A percentile compares a stretch with the other conserved stretches of the same genome.
phyloP scores from a whole-genome alignment of 2,329 filamentous ascomycete genomes.

The Aspergillus sp. region DNA sequence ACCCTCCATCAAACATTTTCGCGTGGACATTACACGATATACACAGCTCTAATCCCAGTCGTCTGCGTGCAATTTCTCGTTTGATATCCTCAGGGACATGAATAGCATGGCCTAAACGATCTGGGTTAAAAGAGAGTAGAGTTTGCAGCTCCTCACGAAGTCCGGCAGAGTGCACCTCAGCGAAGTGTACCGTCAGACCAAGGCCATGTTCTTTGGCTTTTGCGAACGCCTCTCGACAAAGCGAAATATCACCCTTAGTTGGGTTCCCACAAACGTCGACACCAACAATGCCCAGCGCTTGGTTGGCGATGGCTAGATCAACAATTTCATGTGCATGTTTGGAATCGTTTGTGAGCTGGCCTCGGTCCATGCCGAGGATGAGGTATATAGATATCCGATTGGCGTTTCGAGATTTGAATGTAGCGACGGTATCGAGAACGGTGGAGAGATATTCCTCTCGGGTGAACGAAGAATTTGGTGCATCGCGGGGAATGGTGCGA shows the following conservation, averaged over 20 bases:
- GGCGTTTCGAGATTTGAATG: slow-evolving; percentile 44
- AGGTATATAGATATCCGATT: slow-evolving; percentile 60
- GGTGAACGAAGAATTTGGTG: slow-evolving; percentile 54
- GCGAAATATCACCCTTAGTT: slow-evolving; percentile 58
- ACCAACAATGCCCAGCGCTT: slow-evolving; percentile 62
- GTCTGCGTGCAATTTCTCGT: slow-evolving; percentile 52
- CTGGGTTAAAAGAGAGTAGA: slow-evolving; percentile 65
- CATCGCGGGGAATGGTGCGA: slow-evolving; percentile 72
- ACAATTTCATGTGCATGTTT: slow-evolving; percentile 64
- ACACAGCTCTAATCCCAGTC: slow-evolving; percentile 71
- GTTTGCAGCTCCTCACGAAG: slow-evolving; percentile 61
- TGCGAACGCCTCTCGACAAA: slow-evolving; percentile 61
- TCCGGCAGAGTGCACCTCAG: slow-evolving; percentile 62
- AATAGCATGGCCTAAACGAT: slow-evolving; percentile 76
- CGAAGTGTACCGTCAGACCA: slow-evolving; percentile 74
- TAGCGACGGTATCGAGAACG: slow-evolving; percentile 64
- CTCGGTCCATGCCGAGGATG: slow-evolving; percentile 73
- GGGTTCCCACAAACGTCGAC: slow-evolving; percentile 81
- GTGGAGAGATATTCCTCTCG: slow-evolving; percentile 64
- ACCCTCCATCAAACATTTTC: slow-evolving; percentile 67
- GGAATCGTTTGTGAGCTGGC: slow-evolving; percentile 52
- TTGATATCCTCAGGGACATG: slow-evolving; percentile 65
- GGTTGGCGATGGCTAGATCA: slow-evolving; percentile 60
- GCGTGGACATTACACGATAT: slow-evolving; percentile 79
- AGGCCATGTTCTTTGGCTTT: slow-evolving; percentile 58